phyloP scores from a whole-genome alignment of 495 filamentous ascomycete genomes.

The Trichoderma reesei region DNA sequence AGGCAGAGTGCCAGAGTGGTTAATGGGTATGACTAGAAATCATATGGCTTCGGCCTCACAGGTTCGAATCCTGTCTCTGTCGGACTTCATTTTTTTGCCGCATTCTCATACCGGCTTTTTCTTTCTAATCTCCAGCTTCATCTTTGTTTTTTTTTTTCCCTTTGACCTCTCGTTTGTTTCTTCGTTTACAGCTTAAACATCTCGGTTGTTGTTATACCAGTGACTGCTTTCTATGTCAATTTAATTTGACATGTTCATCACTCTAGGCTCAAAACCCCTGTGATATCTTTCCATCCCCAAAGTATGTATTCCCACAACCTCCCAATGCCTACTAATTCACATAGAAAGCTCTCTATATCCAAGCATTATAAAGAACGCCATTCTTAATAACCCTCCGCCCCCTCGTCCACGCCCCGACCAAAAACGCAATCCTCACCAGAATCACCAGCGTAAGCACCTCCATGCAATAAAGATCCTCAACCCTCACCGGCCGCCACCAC shows the following conservation, averaged over 20 bases:
- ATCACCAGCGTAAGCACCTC: neutral
- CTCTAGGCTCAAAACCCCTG: neutral
- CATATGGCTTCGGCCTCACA: slow-evolving; percentile 7
- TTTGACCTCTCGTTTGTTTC: neutral
- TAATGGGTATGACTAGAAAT: slow-evolving; percentile 9
- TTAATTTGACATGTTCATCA: no score
- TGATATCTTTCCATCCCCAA: neutral
- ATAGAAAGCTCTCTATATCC: neutral
- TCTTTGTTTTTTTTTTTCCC: neutral
- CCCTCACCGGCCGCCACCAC: neutral
- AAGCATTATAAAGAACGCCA: neutral
- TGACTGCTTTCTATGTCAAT: no score
- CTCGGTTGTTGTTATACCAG: no score
- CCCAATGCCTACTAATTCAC: neutral
- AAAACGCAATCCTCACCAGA: neutral
- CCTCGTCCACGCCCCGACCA: neutral
- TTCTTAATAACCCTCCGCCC: neutral
- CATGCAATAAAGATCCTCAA: neutral
- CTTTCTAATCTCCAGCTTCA: neutral
- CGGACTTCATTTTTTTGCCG: neutral
- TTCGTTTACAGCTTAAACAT: neutral
- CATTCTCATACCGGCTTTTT: neutral
- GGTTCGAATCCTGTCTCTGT: slow-evolving; percentile 8
- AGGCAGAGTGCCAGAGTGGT: slow-evolving; percentile 8
- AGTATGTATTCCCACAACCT: neutral